Percentiles rank a stretch among this genome's conserved stretches.
Evolutionary conservation across 108 stramenopile genomes (phyloP).

Genomic region (Nannochloropsis oceanica): DNA sequence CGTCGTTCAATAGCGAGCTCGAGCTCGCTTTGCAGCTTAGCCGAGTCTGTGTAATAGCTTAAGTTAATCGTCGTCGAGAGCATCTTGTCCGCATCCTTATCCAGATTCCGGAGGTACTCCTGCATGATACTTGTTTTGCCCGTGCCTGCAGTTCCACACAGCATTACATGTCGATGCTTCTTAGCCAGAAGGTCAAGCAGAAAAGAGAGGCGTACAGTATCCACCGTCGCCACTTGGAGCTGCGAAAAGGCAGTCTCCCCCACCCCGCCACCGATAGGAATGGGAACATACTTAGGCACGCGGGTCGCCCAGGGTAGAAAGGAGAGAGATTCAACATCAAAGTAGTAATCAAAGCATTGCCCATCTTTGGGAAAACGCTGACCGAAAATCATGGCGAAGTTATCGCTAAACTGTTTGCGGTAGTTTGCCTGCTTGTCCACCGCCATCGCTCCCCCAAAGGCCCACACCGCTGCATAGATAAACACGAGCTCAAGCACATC

Average conservation of each 20-base stretch:
- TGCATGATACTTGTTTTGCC: conserved; percentile 73
- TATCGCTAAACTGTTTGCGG: conserved; percentile 55
- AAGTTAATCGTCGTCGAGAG: conserved; percentile 59
- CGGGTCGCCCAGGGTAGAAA: conserved; percentile 44
- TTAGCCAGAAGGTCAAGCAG: conserved; percentile 56
- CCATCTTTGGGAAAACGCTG: conserved; percentile 54
- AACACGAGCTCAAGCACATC: conserved; percentile 52
- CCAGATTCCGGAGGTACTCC: conserved; percentile 52
- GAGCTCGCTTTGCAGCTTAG: conserved; percentile 52
- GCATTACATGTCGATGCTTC: conserved; percentile 59
- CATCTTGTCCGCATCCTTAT: conserved; percentile 58
- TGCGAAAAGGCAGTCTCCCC: conserved; percentile 62
- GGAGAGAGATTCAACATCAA: conserved; percentile 32
- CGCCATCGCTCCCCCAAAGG: conserved; percentile 75
- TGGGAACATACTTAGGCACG: conserved; percentile 45
- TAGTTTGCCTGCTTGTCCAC: conserved; percentile 63
- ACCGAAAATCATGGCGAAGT: conserved; percentile 47
- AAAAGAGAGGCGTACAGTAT: conserved; percentile 59
- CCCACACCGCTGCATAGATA: conserved; percentile 64
- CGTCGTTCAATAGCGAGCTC: conserved; percentile 72
- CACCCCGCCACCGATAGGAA: conserved; percentile 52
- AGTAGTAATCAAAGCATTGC: conserved; percentile 62
- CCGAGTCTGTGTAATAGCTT: conserved; percentile 69
- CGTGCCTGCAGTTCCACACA: conserved; percentile 68
- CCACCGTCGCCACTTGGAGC: conserved; percentile 61